Evolutionary conservation across 768 basidiomycete species (phyloP), one percentile per base, ranked within the genome.

Genomic region (Fistulinella prunicolor): DNA sequence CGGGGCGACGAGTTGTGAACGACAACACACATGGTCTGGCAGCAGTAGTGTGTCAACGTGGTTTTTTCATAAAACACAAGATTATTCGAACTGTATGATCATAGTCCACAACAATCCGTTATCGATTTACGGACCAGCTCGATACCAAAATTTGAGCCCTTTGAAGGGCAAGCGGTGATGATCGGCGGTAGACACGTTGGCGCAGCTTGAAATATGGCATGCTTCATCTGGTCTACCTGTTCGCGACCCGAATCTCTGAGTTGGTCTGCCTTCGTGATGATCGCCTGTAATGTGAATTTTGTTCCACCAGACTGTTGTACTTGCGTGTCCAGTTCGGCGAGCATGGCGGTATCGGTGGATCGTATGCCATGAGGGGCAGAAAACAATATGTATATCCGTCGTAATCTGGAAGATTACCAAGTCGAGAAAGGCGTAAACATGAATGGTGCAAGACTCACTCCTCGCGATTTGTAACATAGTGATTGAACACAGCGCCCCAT

Each of bases 401-500:
- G 76, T 8, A 91, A 71, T 57, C 88, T 90, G 54, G 6, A 23
- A 40, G 32, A 41, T 38, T 4, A 20, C 6, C 4, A 16, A 38
- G 38, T 54, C 7, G 17, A 24, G 22, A 35, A 42, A 16, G 36
- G 28, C 29, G 39, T 13, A 22, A 29, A 37, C 7, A 46, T 21
- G 42, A 16, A 26, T 9, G 3, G 20, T 17, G 36, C 30, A 32
- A 13, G 22, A 70, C 83, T 50, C 55, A 89, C 87, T 82, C 72
- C 58, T 77, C 65, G 16, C 88, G 80, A 32, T 69, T 78, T 44
- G 73, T 60, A 13, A 88, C 51, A 58, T 89, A 91, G 35, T 77
- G 66, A 44, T 85, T 73, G 62, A 90, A 89, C 4, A 87, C 55
- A 22, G 69, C 62, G 1, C 89, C 88, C 88, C 88, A 91, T 65